Percentiles rank a stretch among this genome's conserved stretches.
Evolutionary conservation across 1,284 basidiomycete species (phyloP).

Genomic region (Chalciporus sp.): DNA sequence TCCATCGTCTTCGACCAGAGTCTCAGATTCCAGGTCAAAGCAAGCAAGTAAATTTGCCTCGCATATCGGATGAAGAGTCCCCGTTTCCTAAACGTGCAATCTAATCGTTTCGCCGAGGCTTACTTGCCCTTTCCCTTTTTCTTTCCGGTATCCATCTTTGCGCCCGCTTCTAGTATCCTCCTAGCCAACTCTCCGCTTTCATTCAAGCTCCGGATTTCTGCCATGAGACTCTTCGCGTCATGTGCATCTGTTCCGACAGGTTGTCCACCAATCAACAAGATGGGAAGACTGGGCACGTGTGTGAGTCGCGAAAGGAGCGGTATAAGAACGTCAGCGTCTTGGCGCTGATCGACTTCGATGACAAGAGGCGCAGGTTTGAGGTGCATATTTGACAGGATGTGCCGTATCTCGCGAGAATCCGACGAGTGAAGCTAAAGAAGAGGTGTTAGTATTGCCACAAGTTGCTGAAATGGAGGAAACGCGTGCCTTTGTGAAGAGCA

Average conservation of each 20-base stretch:
- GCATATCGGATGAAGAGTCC: not conserved
- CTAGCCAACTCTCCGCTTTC: conserved; percentile 54
- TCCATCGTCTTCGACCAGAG: not conserved
- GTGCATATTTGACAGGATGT: conserved; percentile 58
- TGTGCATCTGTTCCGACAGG: conserved; percentile 48
- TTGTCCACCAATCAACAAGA: conserved; percentile 71
- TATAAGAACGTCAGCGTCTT: conserved; percentile 47
- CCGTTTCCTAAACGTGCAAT: conserved; percentile 12
- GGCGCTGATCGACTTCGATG: conserved; percentile 73
- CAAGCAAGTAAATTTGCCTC: not conserved
- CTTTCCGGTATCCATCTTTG: conserved; percentile 55
- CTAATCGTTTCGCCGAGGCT: conserved; percentile 3
- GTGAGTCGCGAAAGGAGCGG: conserved; percentile 61
- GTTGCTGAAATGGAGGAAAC: not conserved
- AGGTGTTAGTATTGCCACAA: not conserved
- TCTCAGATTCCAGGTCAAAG: not conserved
- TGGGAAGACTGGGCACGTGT: conserved; percentile 57
- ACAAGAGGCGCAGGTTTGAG: conserved; percentile 69
- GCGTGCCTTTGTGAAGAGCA: conserved; percentile 76
- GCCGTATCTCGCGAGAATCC: conserved; percentile 67
- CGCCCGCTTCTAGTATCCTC: conserved; percentile 59
- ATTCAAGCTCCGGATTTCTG: conserved; percentile 55
- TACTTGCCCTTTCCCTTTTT: conserved; percentile 47
- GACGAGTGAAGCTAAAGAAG: conserved; percentile 58
- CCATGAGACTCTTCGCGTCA: conserved; percentile 44